Conservation (phyloP, 805 yeast species). For the Wickerhamomyces canadensis region DNA sequence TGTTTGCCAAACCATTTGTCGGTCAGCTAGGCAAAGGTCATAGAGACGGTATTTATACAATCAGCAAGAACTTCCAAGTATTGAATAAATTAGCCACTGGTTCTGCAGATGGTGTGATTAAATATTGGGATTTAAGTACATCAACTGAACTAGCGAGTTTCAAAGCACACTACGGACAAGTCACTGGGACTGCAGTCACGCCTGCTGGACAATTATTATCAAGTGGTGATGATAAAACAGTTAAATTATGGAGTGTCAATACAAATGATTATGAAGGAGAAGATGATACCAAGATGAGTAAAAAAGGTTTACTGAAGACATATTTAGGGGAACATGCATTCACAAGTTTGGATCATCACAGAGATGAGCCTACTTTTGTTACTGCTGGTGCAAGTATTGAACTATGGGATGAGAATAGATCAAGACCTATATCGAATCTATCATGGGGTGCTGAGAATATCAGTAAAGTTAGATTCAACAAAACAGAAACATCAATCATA, state of each 20-base stretch:
- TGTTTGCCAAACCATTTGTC: constrained; percentile 96
- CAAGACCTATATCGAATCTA: constrained; percentile 68
- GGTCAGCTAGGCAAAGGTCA: constrained; percentile 96
- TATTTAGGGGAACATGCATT: constrained; percentile 81
- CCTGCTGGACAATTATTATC: constrained; percentile 56
- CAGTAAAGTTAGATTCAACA: constrained; percentile 76
- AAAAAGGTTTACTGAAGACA: constrained; percentile 65
- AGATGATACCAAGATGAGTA: constrained; percentile 28
- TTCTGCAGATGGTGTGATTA: constrained; percentile 91
- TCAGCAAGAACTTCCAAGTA: constrained; percentile 70
- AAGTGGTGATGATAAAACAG: constrained; percentile 86
- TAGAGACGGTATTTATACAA: constrained; percentile 84
- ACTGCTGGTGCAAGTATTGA: constrained; percentile 90
- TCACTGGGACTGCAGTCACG: constrained; percentile 72
- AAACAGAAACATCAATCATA: constrained; percentile 80
- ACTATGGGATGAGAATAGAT: constrained; percentile 85
- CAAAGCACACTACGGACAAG: constrained; percentile 87
- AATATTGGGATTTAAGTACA: constrained; percentile 87
- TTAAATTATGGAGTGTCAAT: constrained; percentile 83
- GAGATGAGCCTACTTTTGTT: constrained; percentile 65
- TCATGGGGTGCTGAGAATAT: constrained; percentile 98
- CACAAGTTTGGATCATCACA: constrained; percentile 82
- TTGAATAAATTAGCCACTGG: constrained; percentile 83
- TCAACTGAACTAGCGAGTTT: constrained; percentile 71
- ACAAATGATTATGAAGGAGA: constrained; percentile 41